Conservation (phyloP, 2,329 filamentous ascomycete species). For the Laburnicola sp. region DNA sequence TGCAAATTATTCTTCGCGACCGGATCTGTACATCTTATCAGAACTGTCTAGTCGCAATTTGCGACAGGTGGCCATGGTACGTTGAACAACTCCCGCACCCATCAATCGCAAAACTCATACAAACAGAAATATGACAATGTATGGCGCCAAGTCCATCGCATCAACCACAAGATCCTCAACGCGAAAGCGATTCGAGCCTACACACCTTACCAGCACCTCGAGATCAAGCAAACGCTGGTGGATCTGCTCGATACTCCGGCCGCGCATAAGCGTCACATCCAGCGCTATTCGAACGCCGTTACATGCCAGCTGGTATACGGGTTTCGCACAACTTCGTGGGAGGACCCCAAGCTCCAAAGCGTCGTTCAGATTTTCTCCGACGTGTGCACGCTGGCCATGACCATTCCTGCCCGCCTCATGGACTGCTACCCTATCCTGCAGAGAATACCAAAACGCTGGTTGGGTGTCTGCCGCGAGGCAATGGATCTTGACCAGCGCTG, state of each 20-base stretch:
- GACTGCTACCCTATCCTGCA: background rate
- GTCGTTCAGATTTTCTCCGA: background rate
- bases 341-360: background rate
- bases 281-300: conserved; percentile 45
- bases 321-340: conserved; percentile 22
- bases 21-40: conserved; percentile 45
- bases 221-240: conserved; percentile 57
- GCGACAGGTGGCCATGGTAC: background rate
- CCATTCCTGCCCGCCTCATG: background rate
- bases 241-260: conserved; percentile 52
- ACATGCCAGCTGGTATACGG: conserved; percentile 55
- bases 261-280: conserved; percentile 49
- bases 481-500: background rate
- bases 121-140: background rate
- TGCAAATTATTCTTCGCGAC: conserved; percentile 52
- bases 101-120: background rate
- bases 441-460: background rate
- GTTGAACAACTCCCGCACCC: background rate
- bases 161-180: conserved; percentile 14
- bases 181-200: conserved; percentile 11
- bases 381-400: background rate
- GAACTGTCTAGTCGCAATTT: conserved; percentile 11
- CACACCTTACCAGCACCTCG: conserved; percentile 56
- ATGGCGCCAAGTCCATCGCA: conserved; percentile 1
- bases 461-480: background rate